Evolutionary conservation across 2,329 filamentous ascomycete genomes (phyloP), one percentile per base, ranked within the genome.

Genomic region (Chrysoporthe puriensis): DNA sequence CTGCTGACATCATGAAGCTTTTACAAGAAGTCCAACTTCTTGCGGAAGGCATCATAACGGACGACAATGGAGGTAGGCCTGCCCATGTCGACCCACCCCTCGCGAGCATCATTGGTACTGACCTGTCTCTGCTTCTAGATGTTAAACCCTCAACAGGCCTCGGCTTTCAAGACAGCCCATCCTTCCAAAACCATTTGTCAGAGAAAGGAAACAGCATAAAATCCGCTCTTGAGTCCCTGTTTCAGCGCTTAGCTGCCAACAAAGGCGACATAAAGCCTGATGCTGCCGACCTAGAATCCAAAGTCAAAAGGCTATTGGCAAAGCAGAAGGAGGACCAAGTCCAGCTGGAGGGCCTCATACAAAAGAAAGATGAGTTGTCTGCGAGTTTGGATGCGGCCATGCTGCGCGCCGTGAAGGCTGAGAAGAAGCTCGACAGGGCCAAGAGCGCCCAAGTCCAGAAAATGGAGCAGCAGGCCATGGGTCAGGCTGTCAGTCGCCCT

Each of bases 391-490:
- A 98, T 76, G 90, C 88, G 44, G 96, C 95, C 18, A 97, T 94
- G 5, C 84, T 97, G 68, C 88, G 96, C 71, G 98, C 97, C 75
- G 93, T 98, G 82, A 92, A 96, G 73, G 96, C 96, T 0, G 96
- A 99, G 78, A 96, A 97, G 82, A 96, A 94, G 77, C 84, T 98
- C 63, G 96, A 99, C 77, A 89, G 96, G 56, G 88, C 91, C 34
- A 95, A 93, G 79, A 99, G 96, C 76, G 82, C 89, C 18, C 94
- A 97, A 67, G 94, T 97, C 1, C 92, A 94, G 70, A 97, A 97
- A 77, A 80, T 99, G 69, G 96, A 98, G 77, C 91, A 93, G 74
- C 93, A 97, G 79, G 94, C 94, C 43, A 87, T 94, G 63, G 86
- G 92, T 68, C 90, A 90, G 67, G 88, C 86, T 16, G 81, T 85